Percentiles rank a stretch among this genome's conserved stretches.
Conservation (phyloP, 805 yeast species). For the Candida morakotiae region DNA sequence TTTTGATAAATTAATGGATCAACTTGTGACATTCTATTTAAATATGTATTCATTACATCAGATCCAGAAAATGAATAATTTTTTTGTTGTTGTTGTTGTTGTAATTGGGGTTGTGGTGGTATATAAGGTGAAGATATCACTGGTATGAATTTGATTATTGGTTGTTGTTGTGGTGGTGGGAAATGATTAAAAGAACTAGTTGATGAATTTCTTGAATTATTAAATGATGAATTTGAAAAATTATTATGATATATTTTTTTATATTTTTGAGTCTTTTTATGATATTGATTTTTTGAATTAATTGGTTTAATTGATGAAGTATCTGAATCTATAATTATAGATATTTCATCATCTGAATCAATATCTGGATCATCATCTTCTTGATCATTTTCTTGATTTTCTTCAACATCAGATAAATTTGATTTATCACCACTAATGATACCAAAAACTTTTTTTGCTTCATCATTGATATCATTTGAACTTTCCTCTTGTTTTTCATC, state of each 20-base stretch:
- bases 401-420: conserved; percentile 9
- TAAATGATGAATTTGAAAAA: conserved; percentile 17
- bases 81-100: conserved; percentile 5
- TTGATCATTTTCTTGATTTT: conserved; percentile 9
- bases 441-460: conserved; percentile 44
- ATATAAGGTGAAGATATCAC: conserved; percentile 4
- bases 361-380: conserved; percentile 22
- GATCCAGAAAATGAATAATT: not conserved
- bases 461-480: conserved; percentile 25
- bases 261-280: not conserved
- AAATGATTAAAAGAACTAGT: conserved; percentile 1
- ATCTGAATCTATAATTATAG: conserved; percentile 35
- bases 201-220: conserved; percentile 3
- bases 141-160: not conserved
- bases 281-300: not conserved
- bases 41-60: not conserved
- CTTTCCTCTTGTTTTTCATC: conserved; percentile 10
- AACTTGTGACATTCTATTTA: not conserved
- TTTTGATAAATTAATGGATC: not conserved
- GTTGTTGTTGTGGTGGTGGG: conserved; percentile 4
- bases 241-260: conserved; percentile 13
- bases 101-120: conserved; percentile 11
- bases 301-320: conserved; percentile 11
- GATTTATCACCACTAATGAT: conserved; percentile 24
- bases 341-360: conserved; percentile 35